Base-by-base conservation (phyloP, 1,284 basidiomycete genomes). In the Sphagnurus paluster region DNA sequence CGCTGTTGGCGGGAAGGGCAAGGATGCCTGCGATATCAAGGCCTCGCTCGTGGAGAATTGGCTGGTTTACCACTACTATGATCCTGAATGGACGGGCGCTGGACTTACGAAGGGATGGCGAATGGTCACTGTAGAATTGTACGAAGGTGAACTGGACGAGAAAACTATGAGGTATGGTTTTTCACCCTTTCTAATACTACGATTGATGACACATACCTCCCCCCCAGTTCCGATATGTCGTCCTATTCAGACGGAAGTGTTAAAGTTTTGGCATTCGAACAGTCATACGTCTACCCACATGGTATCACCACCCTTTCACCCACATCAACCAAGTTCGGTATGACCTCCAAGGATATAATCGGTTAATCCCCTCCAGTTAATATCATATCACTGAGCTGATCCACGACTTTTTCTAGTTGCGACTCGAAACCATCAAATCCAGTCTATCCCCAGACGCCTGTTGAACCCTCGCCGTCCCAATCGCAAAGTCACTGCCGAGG, bases 31-130 rank as follows among this genome's bases (percentile, higher is more conserved):
- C 58, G 77, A 86, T 55, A 68, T 94, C 8, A 78, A 84, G 52
- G 82, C 82, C 11, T 71, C 74, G 5, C 72, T 96, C 52, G 79
- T 82, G 13, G 95, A 98, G 69, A 98, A 98, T 64, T 98, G 96
- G 95, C 67, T 98, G 43, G 86, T 94, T 14, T 93, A 93, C 67
- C 77, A 87, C 42, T 96, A 88, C 63, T 89, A 82, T 55, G 84
- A 87, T 36, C 74, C 74, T 14, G 79, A 79, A 2, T 67, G 70
- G 19, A 62, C 60, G 30, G 75, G 71, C n/a, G 56, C 63, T 3
- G 76, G 73, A 5, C 69, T 76, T 55, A 71, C 78, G 3, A 88
- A 87, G 60, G 84, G 89, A 0, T 80, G 84, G 62, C 75, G 80
- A 42, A 66, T 93, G 32, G 84, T 92, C 3, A 86, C 80, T 6